phyloP scores from a whole-genome alignment of 805 yeast genomes.

The Spathaspora passalidarum region DNA sequence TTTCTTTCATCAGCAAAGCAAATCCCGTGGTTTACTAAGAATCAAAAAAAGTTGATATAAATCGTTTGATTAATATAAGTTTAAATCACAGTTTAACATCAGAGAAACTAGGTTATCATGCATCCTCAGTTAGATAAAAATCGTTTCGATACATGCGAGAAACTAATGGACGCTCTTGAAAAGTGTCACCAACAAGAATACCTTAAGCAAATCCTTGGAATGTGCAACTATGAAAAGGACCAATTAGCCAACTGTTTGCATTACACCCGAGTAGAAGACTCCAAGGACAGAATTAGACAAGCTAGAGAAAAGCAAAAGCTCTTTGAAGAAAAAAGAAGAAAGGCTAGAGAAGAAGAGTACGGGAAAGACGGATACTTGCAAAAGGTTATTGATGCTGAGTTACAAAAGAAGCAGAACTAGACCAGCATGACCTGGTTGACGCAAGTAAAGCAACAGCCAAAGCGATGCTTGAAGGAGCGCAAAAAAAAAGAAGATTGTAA shows the following conservation, averaged over 20 bases:
- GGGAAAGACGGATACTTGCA: conserved; percentile 73
- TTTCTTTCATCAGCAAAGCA: neutral
- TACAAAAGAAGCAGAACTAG: conserved; percentile 11
- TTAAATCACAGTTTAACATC: neutral
- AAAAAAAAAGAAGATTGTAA: too few species aligned
- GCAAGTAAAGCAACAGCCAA: too few species aligned
- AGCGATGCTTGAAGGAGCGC: too few species aligned
- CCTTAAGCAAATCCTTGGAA: conserved; percentile 69
- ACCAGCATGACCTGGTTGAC: too few species aligned
- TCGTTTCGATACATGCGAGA: conserved; percentile 59
- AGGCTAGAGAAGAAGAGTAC: conserved; percentile 70
- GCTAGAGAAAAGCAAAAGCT: conserved; percentile 56
- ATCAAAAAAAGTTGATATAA: neutral
- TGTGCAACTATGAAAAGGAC: conserved; percentile 80
- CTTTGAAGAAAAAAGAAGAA: conserved; percentile 55
- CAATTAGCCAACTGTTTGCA: conserved; percentile 79
- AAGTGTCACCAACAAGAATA: conserved; percentile 78
- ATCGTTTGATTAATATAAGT: neutral
- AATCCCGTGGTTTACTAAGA: neutral
- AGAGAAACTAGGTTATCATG: conserved; percentile 18
- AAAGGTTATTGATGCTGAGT: conserved; percentile 51
- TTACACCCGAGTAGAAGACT: conserved; percentile 63
- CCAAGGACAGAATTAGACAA: conserved; percentile 51
- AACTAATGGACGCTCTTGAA: conserved; percentile 81
- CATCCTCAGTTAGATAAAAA: conserved; percentile 45